phyloP scores from a whole-genome alignment of 805 yeast species.

The Saturnispora saitoi region DNA sequence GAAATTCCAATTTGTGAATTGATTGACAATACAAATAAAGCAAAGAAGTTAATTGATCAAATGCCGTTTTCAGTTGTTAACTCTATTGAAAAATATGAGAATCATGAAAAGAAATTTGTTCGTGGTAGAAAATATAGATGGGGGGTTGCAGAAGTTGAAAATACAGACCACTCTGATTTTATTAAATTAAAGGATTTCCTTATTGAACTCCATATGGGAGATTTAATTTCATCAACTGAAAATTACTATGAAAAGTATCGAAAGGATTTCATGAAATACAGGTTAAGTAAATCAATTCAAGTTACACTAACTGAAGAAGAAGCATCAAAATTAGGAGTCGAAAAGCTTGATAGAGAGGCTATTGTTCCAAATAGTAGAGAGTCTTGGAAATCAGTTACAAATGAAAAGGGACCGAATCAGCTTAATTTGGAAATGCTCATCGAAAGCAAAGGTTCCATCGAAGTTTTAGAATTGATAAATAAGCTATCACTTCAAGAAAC shows the following conservation, averaged over 20 bases:
- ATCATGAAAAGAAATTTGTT: slow-evolving; percentile 40
- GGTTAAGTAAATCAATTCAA: slow-evolving; percentile 25
- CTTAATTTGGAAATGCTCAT: slow-evolving; percentile 26
- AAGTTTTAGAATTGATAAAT: slow-evolving; percentile 33
- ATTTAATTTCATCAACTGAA: slow-evolving; percentile 69
- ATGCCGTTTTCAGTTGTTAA: slow-evolving; percentile 72
- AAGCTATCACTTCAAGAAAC: slow-evolving; percentile 29
- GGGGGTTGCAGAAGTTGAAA: slow-evolving; percentile 84
- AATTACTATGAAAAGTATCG: slow-evolving; percentile 69
- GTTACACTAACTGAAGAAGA: slow-evolving; percentile 11
- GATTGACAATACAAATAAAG: slow-evolving; percentile 29
- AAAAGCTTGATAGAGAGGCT: slow-evolving; percentile 16
- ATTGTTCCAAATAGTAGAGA: slow-evolving; percentile 21
- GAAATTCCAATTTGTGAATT: slow-evolving; percentile 52
- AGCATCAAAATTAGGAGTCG: slow-evolving; percentile 13
- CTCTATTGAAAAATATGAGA: slow-evolving; percentile 42
- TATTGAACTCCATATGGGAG: slow-evolving; percentile 65
- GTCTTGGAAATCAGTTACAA: slow-evolving; percentile 18
- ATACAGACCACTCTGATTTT: slow-evolving; percentile 72
- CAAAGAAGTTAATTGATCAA: slow-evolving; percentile 29
- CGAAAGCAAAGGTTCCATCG: slow-evolving; percentile 24
- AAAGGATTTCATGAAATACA: slow-evolving; percentile 37
- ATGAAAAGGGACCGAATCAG: slow-evolving; percentile 14
- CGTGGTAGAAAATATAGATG: slow-evolving; percentile 74
- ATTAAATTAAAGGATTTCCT: slow-evolving; percentile 51